A percentile compares a stretch with the other conserved stretches of the same genome.
These are phyloP conservation scores for Arachnomyces sp. DNA, from an alignment of 2,329 filamentous ascomycete species.

Conservation along the genomic window DNA sequence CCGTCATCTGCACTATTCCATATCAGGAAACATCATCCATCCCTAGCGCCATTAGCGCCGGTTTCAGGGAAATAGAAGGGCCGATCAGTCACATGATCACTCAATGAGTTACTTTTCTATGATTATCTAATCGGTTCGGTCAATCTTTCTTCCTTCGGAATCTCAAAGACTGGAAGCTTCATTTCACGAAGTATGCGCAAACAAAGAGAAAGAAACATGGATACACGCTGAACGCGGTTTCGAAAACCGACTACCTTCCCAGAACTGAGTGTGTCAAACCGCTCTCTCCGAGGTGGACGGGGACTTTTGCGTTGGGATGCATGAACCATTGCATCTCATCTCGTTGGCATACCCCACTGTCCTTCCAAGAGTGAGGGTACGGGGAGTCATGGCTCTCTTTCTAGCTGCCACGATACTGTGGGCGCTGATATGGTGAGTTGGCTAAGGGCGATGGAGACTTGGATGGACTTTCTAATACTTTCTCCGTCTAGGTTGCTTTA, in stretches of 20 bases:
- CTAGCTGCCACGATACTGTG: constrained; percentile 41
- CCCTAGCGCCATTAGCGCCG: too few species aligned
- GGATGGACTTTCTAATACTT: constrained; percentile 4
- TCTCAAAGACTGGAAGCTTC: too few species aligned
- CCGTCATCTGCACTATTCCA: too few species aligned
- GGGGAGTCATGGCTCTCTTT: constrained; percentile 44
- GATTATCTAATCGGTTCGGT: too few species aligned
- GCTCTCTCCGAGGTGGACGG: too few species aligned
- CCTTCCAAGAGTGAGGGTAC: constrained; percentile 39
- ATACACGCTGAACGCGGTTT: constrained; percentile 2
- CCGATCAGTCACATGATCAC: too few species aligned
- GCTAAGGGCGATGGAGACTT: constrained; percentile 4
- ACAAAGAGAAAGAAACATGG: constrained; percentile 6
- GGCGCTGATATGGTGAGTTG: constrained; percentile 42
- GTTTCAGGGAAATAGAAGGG: too few species aligned
- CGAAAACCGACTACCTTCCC: too few species aligned
- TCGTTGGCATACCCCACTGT: constrained; percentile 40
- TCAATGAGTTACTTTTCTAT: too few species aligned
- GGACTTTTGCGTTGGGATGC: constrained; percentile 35
- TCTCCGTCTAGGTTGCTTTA: constrained; percentile 60
- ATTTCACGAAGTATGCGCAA: constrained; percentile 4
- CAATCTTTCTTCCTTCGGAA: too few species aligned
- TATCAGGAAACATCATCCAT: too few species aligned
- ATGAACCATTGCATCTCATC: constrained; percentile 39
- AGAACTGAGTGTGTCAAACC: constrained; percentile 19